A percentile compares a stretch with the other conserved stretches of the same genome.
Conservation (phyloP, 768 basidiomycete genomes). For the Butyriboletus loyo region DNA sequence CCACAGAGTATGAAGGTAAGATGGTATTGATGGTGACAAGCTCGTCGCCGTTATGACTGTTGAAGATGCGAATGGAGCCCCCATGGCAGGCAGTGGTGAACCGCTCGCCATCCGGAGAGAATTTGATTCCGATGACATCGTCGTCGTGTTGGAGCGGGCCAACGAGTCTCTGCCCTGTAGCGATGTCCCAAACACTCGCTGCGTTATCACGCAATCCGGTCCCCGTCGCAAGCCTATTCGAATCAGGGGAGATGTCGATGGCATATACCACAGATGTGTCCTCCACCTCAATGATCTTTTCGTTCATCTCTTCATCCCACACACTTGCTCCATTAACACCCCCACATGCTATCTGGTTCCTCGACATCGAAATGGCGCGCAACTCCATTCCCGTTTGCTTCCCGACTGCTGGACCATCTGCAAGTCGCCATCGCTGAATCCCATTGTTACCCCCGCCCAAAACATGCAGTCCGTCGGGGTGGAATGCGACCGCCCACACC, state of each 20-base stretch:
- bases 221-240: not conserved
- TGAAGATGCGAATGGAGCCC: constrained; percentile 7
- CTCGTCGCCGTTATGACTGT: not conserved
- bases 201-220: not conserved
- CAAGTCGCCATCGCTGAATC: no score
- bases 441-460: no score
- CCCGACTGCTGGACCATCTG: no score
- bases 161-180: not conserved
- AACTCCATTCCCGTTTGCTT: no score
- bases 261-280: not conserved
- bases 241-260: not conserved
- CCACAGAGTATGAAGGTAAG: not conserved
- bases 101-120: not conserved
- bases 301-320: no score
- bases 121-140: not conserved
- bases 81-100: not conserved
- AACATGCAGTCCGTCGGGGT: no score
- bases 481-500: no score
- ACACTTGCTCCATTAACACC: no score
- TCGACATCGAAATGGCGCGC: no score
- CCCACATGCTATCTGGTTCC: no score
- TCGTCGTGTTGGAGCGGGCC: not conserved
- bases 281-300: no score
- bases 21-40: not conserved
- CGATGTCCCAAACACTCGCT: not conserved